These are phyloP conservation scores for Raphidocelis subcapitata DNA, from an alignment of 139 green algal genomes.

Conservation along the genomic window DNA sequence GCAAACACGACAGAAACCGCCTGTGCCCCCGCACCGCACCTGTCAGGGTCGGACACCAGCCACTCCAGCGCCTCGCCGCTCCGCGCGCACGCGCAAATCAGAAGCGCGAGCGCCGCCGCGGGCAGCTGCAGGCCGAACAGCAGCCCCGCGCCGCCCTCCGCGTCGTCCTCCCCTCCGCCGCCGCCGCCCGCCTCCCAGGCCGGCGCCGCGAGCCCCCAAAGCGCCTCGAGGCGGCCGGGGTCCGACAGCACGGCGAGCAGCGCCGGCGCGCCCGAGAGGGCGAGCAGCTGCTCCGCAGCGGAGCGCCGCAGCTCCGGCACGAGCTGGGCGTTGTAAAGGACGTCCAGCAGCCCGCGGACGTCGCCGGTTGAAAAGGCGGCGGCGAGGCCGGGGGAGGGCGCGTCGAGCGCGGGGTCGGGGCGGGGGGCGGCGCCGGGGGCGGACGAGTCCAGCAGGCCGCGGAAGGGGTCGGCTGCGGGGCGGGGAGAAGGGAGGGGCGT, in stretches of 20 bases:
- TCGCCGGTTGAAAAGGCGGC: conserved; percentile 37
- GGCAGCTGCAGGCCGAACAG: conserved; percentile 34
- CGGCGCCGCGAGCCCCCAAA: conserved; percentile 20
- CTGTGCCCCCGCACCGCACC: neutral
- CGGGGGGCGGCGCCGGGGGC: neutral
- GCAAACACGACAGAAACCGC: no score
- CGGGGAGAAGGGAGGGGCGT: neutral
- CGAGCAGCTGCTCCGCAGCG: conserved; percentile 48
- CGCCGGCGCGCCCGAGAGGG: conserved; percentile 30
- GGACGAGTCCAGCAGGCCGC: conserved; percentile 18
- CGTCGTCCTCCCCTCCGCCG: no score
- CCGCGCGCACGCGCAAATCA: conserved; percentile 24
- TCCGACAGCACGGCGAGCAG: conserved; percentile 32
- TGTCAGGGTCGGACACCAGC: conserved; percentile 13
- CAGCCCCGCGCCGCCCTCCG: no score
- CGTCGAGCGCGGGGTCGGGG: conserved; percentile 5
- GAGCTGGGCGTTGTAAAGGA: conserved; percentile 33
- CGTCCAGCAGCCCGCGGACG: conserved; percentile 44
- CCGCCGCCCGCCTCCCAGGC: neutral
- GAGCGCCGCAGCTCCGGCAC: conserved; percentile 42
- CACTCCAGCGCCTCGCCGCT: conserved; percentile 25
- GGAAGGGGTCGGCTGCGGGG: conserved; percentile 34
- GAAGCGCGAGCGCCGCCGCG: conserved; percentile 35
- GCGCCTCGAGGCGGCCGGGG: neutral
- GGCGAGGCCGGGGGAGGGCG: conserved; percentile 13